phyloP scores from a whole-genome alignment of 2,329 filamentous ascomycete genomes.

The Sporothrix inflata region DNA sequence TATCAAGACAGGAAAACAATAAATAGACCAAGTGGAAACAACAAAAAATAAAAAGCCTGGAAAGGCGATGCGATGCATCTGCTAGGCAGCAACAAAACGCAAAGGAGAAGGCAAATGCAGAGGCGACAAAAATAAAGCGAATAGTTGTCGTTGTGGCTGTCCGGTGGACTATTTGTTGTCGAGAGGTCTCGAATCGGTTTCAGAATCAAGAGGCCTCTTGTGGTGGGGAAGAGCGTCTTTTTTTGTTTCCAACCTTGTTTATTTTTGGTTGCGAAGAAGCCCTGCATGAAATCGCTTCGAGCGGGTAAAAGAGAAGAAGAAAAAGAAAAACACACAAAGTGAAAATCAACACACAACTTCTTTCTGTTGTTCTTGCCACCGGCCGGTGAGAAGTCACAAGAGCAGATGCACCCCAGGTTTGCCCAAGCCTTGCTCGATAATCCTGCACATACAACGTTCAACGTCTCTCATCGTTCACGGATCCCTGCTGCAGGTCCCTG shows the following conservation, averaged over 20 bases:
- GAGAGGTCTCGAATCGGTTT: conserved; percentile 25
- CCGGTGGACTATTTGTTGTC: not conserved
- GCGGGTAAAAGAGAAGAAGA: not conserved
- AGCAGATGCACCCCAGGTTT: not conserved
- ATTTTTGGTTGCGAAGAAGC: conserved; percentile 3
- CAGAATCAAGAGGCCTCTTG: conserved; percentile 18
- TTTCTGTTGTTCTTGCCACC: not conserved
- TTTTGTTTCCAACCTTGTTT: not conserved
- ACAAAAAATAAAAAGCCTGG: not conserved
- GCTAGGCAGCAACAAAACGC: not conserved
- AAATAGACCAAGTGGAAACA: not conserved
- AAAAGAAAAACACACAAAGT: not conserved
- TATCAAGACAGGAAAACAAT: not conserved
- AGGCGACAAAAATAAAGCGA: not conserved
- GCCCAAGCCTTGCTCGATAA: not conserved
- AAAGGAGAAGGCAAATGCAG: no score
- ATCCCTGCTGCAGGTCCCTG: not conserved
- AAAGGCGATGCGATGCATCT: not conserved
- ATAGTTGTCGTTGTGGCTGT: not conserved
- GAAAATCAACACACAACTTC: not conserved
- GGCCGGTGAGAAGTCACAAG: not conserved
- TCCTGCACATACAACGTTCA: not conserved
- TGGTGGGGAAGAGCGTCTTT: not conserved
- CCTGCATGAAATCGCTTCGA: not conserved
- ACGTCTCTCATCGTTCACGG: not conserved